Evolutionary conservation across 2,329 filamentous ascomycete genomes (phyloP).

Genomic region (Fusarium avenaceum): DNA sequence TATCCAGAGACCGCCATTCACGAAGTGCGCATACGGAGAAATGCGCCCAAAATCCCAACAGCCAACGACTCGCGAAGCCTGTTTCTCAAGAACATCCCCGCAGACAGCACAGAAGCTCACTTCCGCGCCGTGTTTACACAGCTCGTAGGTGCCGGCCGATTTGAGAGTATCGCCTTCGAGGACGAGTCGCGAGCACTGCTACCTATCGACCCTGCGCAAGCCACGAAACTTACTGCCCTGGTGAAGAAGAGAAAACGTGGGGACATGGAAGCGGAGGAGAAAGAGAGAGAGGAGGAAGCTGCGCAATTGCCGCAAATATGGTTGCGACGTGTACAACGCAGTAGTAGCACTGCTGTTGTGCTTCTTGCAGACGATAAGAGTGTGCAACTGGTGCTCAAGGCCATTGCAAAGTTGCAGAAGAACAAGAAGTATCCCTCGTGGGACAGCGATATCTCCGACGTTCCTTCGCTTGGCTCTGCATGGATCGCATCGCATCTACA

Average conservation of each 20-base stretch:
- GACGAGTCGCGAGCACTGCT: conserved; percentile 63
- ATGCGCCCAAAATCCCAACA: conserved; percentile 83
- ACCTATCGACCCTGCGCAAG: conserved; percentile 65
- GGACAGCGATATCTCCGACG: conserved; percentile 72
- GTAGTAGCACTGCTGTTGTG: conserved; percentile 84
- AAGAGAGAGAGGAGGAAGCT: conserved; percentile 68
- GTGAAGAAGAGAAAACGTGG: conserved; percentile 59
- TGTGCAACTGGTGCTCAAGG: conserved; percentile 81
- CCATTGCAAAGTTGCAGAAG: conserved; percentile 72
- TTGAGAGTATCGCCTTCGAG: conserved; percentile 84
- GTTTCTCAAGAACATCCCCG: conserved; percentile 90
- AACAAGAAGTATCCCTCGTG: conserved; percentile 75
- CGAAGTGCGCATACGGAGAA: conserved; percentile 87
- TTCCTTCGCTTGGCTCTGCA: conserved; percentile 68
- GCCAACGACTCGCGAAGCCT: conserved; percentile 81
- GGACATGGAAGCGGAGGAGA: conserved; percentile 68
- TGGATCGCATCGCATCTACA: conserved; percentile 76
- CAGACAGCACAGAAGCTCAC: conserved; percentile 83
- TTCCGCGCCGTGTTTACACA: conserved; percentile 81
- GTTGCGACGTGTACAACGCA: conserved; percentile 77
- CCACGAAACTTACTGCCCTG: conserved; percentile 54
- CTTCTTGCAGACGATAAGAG: conserved; percentile 87
- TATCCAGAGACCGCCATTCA: conserved; percentile 76
- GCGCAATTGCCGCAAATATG: conserved; percentile 78
- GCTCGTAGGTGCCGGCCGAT: conserved; percentile 80